A percentile compares a stretch with the other conserved stretches of the same genome.
Evolutionary conservation across 306 rosid species (phyloP).

Genomic region (Vigna angularis): DNA sequence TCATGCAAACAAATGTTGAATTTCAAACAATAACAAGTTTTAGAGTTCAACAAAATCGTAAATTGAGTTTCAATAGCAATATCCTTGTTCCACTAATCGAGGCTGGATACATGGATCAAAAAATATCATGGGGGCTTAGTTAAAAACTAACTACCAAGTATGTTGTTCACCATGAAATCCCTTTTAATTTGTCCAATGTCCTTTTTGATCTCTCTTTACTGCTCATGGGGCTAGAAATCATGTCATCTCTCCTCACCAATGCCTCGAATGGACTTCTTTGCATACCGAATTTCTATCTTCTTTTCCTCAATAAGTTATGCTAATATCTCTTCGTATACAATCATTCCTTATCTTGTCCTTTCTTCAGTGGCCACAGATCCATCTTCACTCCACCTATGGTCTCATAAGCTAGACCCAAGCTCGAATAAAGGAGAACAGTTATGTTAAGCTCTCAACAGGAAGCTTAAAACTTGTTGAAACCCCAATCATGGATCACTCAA

Average conservation of each 20-base stretch:
- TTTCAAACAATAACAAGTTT: conserved; percentile 4
- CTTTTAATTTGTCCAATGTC: conserved; percentile 1
- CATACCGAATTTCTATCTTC: neutral
- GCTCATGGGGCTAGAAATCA: neutral
- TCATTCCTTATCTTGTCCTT: neutral
- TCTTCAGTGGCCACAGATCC: neutral
- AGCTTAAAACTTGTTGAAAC: neutral
- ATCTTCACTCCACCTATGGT: conserved; percentile 13
- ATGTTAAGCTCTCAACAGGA: neutral
- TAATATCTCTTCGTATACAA: neutral
- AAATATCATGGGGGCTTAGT: neutral
- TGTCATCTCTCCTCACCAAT: neutral
- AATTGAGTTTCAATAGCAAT: neutral
- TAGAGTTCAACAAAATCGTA: neutral
- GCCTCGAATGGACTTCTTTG: conserved; percentile 7
- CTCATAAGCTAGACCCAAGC: neutral
- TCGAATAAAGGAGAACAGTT: neutral
- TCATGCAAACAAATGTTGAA: neutral
- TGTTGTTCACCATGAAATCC: conserved; percentile 11
- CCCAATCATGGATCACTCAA: neutral
- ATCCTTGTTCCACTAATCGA: neutral
- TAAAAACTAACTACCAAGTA: neutral
- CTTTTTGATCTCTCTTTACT: conserved; percentile 2
- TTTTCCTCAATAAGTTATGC: neutral
- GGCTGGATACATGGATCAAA: neutral